Conservation (phyloP, 1,284 basidiomycete species). For the Austropuccinia psidii region DNA sequence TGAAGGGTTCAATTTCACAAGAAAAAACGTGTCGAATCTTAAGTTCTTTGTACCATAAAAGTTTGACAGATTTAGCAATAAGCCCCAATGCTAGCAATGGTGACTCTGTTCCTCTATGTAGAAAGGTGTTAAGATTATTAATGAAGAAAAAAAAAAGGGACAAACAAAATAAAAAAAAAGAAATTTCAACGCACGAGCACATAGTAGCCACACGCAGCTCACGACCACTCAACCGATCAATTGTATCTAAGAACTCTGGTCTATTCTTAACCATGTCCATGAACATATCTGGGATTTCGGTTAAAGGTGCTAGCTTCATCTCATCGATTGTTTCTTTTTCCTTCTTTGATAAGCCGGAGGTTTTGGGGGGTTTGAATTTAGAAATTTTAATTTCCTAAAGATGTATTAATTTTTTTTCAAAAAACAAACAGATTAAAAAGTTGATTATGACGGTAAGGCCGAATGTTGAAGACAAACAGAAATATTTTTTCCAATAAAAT, state of each 20-base stretch:
- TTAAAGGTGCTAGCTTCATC: constrained; percentile 61
- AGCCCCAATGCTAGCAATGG: constrained; percentile 81
- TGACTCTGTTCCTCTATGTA: constrained; percentile 75
- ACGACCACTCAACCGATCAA: constrained; percentile 64
- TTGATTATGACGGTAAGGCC: neutral
- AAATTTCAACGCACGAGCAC: constrained; percentile 56
- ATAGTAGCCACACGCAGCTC: constrained; percentile 89
- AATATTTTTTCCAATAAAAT: constrained; percentile 33
- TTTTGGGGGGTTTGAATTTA: constrained; percentile 11
- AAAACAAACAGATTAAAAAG: neutral
- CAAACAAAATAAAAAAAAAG: no score
- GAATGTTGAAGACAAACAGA: neutral
- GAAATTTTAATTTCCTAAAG: neutral
- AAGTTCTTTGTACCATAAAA: constrained; percentile 61
- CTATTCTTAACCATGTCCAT: constrained; percentile 66
- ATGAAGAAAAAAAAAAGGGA: neutral
- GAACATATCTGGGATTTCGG: constrained; percentile 74
- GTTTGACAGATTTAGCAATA: constrained; percentile 64
- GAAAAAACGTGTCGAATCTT: constrained; percentile 88
- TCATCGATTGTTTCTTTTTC: constrained; percentile 42
- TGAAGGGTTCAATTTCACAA: constrained; percentile 96
- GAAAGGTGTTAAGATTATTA: neutral
- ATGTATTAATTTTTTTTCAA: neutral
- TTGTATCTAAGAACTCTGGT: constrained; percentile 56
- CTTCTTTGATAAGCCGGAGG: constrained; percentile 37